These are phyloP conservation scores for Moesziomyces antarcticus DNA, from an alignment of 1,284 basidiomycete species.

Conservation along the genomic window DNA sequence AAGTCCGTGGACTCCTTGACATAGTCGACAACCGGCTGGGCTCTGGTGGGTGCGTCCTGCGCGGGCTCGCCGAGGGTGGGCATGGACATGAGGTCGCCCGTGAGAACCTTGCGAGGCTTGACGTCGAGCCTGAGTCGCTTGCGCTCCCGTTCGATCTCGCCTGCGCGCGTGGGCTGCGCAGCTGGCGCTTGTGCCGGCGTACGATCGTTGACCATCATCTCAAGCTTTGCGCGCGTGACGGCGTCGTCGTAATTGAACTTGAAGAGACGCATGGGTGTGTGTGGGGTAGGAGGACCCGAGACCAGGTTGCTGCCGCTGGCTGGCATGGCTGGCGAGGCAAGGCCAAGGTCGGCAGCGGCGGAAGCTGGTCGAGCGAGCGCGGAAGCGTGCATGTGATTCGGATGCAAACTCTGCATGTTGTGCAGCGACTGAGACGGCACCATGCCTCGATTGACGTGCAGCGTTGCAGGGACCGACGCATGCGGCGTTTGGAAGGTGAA, in stretches of 20 bases:
- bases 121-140: slow-evolving; percentile 53
- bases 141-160: slow-evolving; percentile 40
- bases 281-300: slow-evolving; percentile 43
- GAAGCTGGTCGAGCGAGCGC: slow-evolving; percentile 38
- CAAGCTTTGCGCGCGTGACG: slow-evolving; percentile 46
- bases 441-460: slow-evolving; percentile 20
- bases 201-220: slow-evolving; percentile 54
- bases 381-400: slow-evolving; percentile 18
- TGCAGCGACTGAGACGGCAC: slow-evolving; percentile 38
- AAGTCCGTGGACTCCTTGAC: slow-evolving; percentile 40
- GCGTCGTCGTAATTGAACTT: slow-evolving; percentile 53
- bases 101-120: slow-evolving; percentile 38
- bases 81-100: slow-evolving; percentile 44
- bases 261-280: slow-evolving; percentile 58
- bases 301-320: slow-evolving; percentile 6
- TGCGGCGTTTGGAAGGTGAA: slow-evolving; percentile 34
- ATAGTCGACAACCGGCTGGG: slow-evolving; percentile 37
- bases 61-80: slow-evolving; percentile 19
- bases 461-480: slow-evolving; percentile 4
- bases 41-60: neutral
- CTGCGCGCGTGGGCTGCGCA: slow-evolving; percentile 15
- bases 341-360: slow-evolving; percentile 35
- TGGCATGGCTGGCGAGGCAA: slow-evolving; percentile 11
- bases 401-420: slow-evolving; percentile 37
- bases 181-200: slow-evolving; percentile 12